These are phyloP conservation scores for Amanita phalloides DNA, from an alignment of 768 basidiomycete species.

Conservation along the genomic window DNA sequence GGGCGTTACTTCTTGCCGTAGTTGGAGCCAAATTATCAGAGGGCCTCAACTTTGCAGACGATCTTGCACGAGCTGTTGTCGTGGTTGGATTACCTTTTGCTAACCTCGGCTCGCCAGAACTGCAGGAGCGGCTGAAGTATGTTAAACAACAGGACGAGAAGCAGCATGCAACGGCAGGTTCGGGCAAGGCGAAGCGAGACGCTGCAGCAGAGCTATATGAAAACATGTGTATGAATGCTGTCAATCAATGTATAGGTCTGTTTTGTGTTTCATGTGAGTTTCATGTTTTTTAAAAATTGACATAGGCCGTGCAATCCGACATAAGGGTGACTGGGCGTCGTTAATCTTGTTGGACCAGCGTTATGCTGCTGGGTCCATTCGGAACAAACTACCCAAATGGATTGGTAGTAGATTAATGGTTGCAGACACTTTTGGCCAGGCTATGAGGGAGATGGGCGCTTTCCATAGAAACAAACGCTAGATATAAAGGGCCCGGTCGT, in stretches of 20 bases:
- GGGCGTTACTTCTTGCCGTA: slow-evolving; percentile 86
- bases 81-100: slow-evolving; percentile 91
- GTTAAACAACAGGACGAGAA: slow-evolving; percentile 53
- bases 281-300: neutral
- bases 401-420: slow-evolving; percentile 54
- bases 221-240: slow-evolving; percentile 87
- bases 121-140: slow-evolving; percentile 87
- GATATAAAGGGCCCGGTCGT: neutral
- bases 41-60: slow-evolving; percentile 70
- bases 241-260: slow-evolving; percentile 95
- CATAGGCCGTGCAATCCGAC: slow-evolving; percentile 86
- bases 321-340: slow-evolving; percentile 85
- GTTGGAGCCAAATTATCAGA: slow-evolving; percentile 97
- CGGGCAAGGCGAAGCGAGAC: slow-evolving; percentile 36
- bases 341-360: slow-evolving; percentile 81
- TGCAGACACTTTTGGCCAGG: slow-evolving; percentile 60
- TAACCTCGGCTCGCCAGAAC: slow-evolving; percentile 82
- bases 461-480: slow-evolving; percentile 57
- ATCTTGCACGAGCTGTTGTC: slow-evolving; percentile 76
- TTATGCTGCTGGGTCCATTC: slow-evolving; percentile 60
- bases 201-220: slow-evolving; percentile 80
- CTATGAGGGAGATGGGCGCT: slow-evolving; percentile 51
- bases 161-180: slow-evolving; percentile 18
- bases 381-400: slow-evolving; percentile 84
- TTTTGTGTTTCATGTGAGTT: slow-evolving; percentile 2